phyloP scores from a whole-genome alignment of 2,329 filamentous ascomycete species.

The Scortechinia acanthostroma region DNA sequence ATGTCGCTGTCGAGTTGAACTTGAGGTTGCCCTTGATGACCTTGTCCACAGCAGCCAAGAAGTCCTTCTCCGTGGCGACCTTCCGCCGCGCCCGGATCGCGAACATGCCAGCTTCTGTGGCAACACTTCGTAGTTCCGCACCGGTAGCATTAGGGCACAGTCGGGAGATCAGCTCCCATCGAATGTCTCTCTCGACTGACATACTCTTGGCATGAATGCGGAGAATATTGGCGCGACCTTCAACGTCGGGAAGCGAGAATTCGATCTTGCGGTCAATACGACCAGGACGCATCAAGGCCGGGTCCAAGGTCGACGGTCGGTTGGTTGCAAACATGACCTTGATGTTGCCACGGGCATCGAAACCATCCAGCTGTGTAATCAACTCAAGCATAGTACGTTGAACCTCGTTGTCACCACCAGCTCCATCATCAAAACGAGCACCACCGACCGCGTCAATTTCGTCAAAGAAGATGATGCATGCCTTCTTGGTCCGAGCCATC shows the following conservation, averaged over 20 bases:
- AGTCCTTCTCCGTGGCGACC: slow-evolving; percentile 98
- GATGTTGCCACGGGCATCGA: slow-evolving; percentile 94
- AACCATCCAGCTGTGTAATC: slow-evolving; percentile 93
- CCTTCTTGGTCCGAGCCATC: slow-evolving; percentile 99
- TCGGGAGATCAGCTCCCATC: slow-evolving; percentile 96
- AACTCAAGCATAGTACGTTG: slow-evolving; percentile 97
- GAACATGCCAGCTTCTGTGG: slow-evolving; percentile 97
- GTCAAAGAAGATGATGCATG: slow-evolving; percentile 99
- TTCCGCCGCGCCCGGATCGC: slow-evolving; percentile 90
- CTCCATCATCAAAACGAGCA: slow-evolving; percentile 91
- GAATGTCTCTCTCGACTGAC: slow-evolving; percentile 96
- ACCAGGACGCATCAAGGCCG: slow-evolving; percentile 92
- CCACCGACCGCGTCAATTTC: slow-evolving; percentile 96
- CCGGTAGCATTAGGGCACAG: slow-evolving; percentile 96
- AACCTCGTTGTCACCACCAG: slow-evolving; percentile 94
- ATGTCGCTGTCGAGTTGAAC: slow-evolving; percentile 97
- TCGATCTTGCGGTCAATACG: slow-evolving; percentile 99
- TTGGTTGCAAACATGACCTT: slow-evolving; percentile 99
- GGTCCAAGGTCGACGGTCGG: slow-evolving; percentile 87
- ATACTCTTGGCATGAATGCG: slow-evolving; percentile 99
- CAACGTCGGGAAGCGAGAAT: slow-evolving; percentile 92
- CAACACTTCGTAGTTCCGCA: slow-evolving; percentile 90
- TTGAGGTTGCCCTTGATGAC: slow-evolving; percentile 98
- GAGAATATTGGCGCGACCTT: slow-evolving; percentile 93
- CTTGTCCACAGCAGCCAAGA: slow-evolving; percentile 95